These are phyloP conservation scores for Phragmites australis DNA, from an alignment of 176 grass and related monocot species.

Conservation along the genomic window DNA sequence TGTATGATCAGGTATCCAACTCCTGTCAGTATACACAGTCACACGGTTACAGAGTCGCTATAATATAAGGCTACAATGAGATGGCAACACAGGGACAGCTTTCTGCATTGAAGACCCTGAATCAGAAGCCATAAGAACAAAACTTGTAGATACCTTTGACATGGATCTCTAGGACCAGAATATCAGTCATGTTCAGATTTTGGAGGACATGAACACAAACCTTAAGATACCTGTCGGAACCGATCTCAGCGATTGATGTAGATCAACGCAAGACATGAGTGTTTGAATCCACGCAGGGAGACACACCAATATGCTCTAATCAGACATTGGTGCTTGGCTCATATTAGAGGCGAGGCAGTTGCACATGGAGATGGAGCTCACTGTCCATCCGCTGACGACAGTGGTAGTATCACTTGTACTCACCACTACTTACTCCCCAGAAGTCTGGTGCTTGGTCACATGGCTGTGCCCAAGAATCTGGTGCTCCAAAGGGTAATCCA, in stretches of 20 bases:
- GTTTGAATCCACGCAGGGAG: neutral
- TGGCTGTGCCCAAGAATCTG: conserved; percentile 22
- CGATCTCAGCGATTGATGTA: neutral
- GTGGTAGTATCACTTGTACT: neutral
- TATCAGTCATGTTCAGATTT: neutral
- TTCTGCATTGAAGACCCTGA: neutral
- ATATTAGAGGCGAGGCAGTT: neutral
- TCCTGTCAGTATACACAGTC: neutral
- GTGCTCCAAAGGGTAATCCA: conserved; percentile 1
- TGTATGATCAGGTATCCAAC: neutral
- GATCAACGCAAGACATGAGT: neutral
- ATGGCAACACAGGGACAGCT: neutral
- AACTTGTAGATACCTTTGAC: neutral
- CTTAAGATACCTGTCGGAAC: neutral
- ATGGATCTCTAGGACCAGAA: neutral
- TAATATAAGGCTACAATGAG: neutral
- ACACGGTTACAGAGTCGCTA: neutral
- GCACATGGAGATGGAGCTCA: conserved; percentile 6
- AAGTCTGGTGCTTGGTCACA: conserved; percentile 20
- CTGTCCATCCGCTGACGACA: neutral
- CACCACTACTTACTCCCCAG: neutral
- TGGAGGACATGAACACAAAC: neutral
- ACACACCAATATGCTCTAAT: neutral
- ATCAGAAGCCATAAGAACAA: neutral
- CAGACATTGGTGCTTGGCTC: neutral